Conservation (phyloP, 345 rosid genomes). For the Hibiscus trionum region DNA sequence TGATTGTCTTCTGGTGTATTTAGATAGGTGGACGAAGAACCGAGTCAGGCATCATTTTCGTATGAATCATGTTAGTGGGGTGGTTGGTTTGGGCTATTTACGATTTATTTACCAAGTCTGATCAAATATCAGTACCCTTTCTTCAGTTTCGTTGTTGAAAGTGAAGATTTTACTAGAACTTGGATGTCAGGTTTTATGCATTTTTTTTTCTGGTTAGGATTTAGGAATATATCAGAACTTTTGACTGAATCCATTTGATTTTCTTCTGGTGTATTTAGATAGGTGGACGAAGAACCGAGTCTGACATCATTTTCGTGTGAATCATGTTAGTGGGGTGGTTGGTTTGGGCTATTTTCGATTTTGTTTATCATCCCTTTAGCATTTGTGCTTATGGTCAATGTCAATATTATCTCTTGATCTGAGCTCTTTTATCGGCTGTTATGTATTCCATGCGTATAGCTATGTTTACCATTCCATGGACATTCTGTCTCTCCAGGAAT, state of each 20-base stretch:
- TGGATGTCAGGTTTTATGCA: conserved; percentile 4
- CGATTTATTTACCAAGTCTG: background rate
- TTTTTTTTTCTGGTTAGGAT: background rate
- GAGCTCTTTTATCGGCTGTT: background rate
- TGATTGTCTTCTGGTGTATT: background rate
- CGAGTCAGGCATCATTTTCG: background rate
- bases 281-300: background rate
- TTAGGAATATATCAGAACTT: background rate
- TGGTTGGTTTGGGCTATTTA: too few species aligned
- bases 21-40: background rate
- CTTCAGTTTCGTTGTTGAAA: background rate
- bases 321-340: background rate
- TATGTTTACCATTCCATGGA: background rate
- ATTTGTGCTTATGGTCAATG: background rate
- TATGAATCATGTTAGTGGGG: background rate
- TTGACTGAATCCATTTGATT: background rate
- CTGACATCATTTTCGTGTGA: background rate
- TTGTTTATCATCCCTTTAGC: background rate
- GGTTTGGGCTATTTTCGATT: background rate
- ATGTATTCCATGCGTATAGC: background rate
- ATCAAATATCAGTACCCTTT: background rate
- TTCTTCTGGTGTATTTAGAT: background rate
- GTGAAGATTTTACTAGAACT: background rate
- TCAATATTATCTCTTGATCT: background rate
- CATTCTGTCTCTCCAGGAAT: conserved; percentile 31